Evolutionary conservation across 1,284 basidiomycete species (phyloP).

Genomic region (Ceratobasidium sp.): DNA sequence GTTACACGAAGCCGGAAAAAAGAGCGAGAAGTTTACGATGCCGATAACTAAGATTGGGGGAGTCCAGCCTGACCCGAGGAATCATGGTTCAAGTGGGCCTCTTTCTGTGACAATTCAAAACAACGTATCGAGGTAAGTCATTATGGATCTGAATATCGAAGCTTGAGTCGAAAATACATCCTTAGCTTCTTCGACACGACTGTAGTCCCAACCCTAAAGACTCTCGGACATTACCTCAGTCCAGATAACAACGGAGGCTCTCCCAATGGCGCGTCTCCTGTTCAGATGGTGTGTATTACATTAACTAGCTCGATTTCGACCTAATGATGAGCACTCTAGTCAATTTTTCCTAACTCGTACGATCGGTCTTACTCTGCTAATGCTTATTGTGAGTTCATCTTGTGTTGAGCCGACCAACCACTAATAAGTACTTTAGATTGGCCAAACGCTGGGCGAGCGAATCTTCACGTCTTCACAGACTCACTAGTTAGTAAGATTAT

Average conservation of each 20-base stretch:
- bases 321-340: not conserved
- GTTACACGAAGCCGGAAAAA: conserved; percentile 21
- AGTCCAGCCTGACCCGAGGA: not conserved
- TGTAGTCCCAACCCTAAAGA: conserved; percentile 33
- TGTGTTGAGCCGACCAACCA: not conserved
- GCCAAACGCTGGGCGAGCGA: conserved; percentile 29
- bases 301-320: not conserved
- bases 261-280: conserved; percentile 32
- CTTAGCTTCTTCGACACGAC: conserved; percentile 34
- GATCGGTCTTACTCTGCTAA: conserved; percentile 37
- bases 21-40: conserved; percentile 32
- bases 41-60: conserved; percentile 27
- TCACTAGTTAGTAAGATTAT: conserved; percentile 24
- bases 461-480: conserved; percentile 38
- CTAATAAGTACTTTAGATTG: not conserved
- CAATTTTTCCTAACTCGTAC: conserved; percentile 25
- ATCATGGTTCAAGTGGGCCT: conserved; percentile 24
- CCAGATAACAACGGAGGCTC: conserved; percentile 33
- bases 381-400: conserved; percentile 18
- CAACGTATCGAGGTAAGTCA: conserved; percentile 19
- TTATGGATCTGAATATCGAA: not conserved
- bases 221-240: conserved; percentile 26
- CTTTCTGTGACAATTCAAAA: conserved; percentile 30
- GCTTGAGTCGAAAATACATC: not conserved
- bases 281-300: conserved; percentile 9